Conservation (phyloP, 345 rosid species). For the Populus ilicifolia region DNA sequence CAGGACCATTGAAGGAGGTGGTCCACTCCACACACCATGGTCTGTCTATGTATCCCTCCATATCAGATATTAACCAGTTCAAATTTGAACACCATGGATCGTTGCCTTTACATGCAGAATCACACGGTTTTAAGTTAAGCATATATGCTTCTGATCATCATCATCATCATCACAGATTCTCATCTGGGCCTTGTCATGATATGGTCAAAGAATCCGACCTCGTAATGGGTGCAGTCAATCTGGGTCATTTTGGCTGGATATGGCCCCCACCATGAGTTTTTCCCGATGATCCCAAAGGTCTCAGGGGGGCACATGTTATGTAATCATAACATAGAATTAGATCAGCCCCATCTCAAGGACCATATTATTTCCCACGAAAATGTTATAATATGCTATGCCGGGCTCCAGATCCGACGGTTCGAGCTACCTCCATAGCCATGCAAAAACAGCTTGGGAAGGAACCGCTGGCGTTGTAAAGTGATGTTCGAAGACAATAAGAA, state of each 20-base stretch:
- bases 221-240: constrained; percentile 31
- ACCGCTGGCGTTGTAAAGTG: not conserved
- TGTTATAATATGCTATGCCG: not conserved
- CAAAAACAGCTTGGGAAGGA: not conserved
- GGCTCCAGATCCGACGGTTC: constrained; percentile 26
- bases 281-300: not conserved
- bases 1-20: not conserved
- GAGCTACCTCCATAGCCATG: not conserved
- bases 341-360: not conserved
- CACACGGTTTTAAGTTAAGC: constrained; percentile 4
- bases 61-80: not conserved
- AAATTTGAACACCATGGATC: constrained; percentile 10
- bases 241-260: constrained; percentile 8
- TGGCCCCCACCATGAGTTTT: constrained; percentile 7
- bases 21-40: not conserved
- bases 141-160: constrained; percentile 1
- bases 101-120: not conserved
- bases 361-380: constrained; percentile 18
- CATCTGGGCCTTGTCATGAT: constrained; percentile 8
- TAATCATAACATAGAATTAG: not conserved
- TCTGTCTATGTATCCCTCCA: not conserved
- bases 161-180: not conserved
- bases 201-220: constrained; percentile 29
- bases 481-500: not conserved
- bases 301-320: constrained; percentile 19